Evolutionary conservation across 164 flowering plant species (phyloP), one percentile per base, ranked within the genome.

Genomic region (Taxillus chinensis): DNA sequence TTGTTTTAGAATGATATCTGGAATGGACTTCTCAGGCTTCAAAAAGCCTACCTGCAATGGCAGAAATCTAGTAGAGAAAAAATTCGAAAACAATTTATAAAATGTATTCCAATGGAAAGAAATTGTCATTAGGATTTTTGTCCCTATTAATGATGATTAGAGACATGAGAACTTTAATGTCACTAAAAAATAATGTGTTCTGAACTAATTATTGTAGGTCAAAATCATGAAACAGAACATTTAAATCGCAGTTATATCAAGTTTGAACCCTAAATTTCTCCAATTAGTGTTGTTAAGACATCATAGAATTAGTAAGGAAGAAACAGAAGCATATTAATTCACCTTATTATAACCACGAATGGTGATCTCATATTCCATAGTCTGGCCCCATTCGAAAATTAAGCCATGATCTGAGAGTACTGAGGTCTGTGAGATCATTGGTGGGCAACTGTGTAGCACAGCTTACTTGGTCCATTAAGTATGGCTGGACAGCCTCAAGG

Each of bases 311-410:
- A 48, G 51, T 48, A 48, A 48, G 51, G 51, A 48, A 48, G 51
- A 7, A 7, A n/a, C n/a, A n/a, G n/a, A n/a, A n/a, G n/a, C n/a
- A n/a, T n/a, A n/a, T n/a, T n/a, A n/a, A 48, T 14, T 48, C 6
- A 89, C 97, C 89, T 80, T 82, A 57, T 61, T 72, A 70, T 91
- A 89, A 59, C 90, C 82, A 8, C 76, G 76, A 17, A 95, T 71
- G 5, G 91, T 83, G 70, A 91, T 89, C 76, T 95, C 99, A 75
- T 86, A 78, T 63, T 91, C 97, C 99, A 95, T 86, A 14, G 97
- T 80, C 63, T 95, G 97, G 7, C 90, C 93, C 99, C 97, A 91
- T n/a, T 38, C 97, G 99, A 62, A 95, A 87, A 64, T 95, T 95
- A 13, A 85, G 72, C 99, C 99, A 95, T 16, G 99, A 95, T 70